Evolutionary conservation across 768 basidiomycete genomes (phyloP).

Genomic region (Dacryopinax primogenitus): DNA sequence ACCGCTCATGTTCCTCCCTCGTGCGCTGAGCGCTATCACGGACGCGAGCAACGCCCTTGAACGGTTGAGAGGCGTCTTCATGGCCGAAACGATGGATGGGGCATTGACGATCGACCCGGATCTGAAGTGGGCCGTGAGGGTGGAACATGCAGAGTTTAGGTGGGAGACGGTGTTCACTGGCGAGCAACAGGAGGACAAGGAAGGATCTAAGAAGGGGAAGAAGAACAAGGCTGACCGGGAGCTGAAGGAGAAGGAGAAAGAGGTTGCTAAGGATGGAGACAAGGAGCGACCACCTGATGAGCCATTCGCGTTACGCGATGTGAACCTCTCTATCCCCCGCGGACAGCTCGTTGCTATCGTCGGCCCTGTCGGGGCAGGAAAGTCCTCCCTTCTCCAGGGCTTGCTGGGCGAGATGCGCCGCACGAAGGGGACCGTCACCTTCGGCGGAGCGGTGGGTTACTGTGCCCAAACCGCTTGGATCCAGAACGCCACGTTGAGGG

Average conservation of each 20-base stretch:
- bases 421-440: constrained; percentile 38
- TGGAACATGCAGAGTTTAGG: constrained; percentile 45
- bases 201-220: constrained; percentile 16
- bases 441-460: constrained; percentile 55
- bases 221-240: constrained; percentile 13
- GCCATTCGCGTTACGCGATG: constrained; percentile 41
- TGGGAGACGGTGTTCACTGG: constrained; percentile 39
- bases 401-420: constrained; percentile 60
- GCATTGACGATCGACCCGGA: constrained; percentile 35
- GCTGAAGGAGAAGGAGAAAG: constrained; percentile 10
- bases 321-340: constrained; percentile 43
- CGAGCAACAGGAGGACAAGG: constrained; percentile 16
- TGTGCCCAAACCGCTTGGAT: constrained; percentile 69
- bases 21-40: constrained; percentile 34
- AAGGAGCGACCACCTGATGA: constrained; percentile 13
- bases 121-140: constrained; percentile 38
- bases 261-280: not conserved
- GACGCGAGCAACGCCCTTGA: constrained; percentile 52
- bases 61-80: constrained; percentile 40
- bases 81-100: constrained; percentile 40
- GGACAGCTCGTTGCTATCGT: constrained; percentile 51
- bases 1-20: constrained; percentile 54
- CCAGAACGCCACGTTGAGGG: constrained; percentile 50
- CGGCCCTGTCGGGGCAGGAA: constrained; percentile 57
- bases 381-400: constrained; percentile 38